Base-by-base conservation (phyloP, 1,284 basidiomycete species). In the Mrakiaceae sp. region DNA sequence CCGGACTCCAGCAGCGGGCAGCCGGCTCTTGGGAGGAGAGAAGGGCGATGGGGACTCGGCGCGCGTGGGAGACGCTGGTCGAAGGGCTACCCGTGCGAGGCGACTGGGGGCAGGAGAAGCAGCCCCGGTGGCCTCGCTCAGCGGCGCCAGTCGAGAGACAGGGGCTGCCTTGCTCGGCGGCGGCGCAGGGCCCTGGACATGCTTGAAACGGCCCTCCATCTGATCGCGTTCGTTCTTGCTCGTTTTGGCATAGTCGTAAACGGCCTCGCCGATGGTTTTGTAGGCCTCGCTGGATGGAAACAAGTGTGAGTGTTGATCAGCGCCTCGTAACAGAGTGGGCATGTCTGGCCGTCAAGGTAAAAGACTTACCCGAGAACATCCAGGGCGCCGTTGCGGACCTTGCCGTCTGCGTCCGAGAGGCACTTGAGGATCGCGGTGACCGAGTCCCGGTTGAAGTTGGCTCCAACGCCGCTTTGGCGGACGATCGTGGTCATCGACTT, bases 211-310 rank as follows among this genome's bases (percentile, higher is more conserved):
- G 73, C 95, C 93, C 74, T 95, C 91, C 43, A 96, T 80, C 71
- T 95, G 88, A 12, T 90, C 90, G 74, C 88, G 90, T 71, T 95
- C 92, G 74, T 94, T 95, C 1, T 87, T 79, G 47, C 87, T 83
- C 51, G 96, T 76, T 4, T 81, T 72, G 3, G 90, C 90, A 49
- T 93, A 87, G 10, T 87, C 76, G 14, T 88, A 94, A 11, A 94
- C 82, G 68, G 85, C 87, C 70, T 96, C 91, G 39, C 93, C 92
- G 16, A 88, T 82, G 11, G 91, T 81, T 27, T 83, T 80, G 74
- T 93, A 96, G 3, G 82, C 87, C 74, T 94, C 89, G 67, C 88
- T 90, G 70, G 42, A 67, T 55, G 51, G 57, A 56, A 52, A 58
- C 27, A 42, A 58, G 40, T 0, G 11, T 7, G 3, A 12, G 39